Conservation (phyloP, 331 rosid genomes). For the Pyrus hybrid region DNA sequence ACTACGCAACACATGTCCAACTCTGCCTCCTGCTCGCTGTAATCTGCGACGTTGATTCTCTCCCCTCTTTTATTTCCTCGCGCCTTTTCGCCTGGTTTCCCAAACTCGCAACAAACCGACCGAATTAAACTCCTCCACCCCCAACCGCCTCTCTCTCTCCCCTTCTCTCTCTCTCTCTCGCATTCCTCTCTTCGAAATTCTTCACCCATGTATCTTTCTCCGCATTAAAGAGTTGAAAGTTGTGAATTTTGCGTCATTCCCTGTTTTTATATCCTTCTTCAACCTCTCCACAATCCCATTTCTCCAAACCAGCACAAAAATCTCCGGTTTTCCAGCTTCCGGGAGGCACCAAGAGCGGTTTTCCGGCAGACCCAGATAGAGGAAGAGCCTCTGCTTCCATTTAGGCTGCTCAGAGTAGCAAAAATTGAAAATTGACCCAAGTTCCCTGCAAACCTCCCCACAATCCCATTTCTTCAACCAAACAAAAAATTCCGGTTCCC, state of each 20-base stretch:
- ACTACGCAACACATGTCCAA: neutral
- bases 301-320: neutral
- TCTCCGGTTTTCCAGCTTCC: neutral
- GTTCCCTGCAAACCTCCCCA: neutral
- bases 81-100: neutral
- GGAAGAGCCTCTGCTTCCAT: constrained; percentile 73
- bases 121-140: neutral
- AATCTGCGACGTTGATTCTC: neutral
- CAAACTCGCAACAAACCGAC: neutral
- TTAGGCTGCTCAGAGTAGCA: constrained; percentile 31
- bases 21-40: neutral
- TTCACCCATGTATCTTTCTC: too few species aligned
- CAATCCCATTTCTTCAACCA: neutral
- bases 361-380: constrained; percentile 37
- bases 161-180: too few species aligned
- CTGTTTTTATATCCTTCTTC: neutral
- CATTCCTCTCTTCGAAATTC: too few species aligned
- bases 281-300: neutral
- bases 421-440: neutral
- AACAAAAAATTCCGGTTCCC: neutral
- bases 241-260: neutral
- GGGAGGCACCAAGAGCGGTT: neutral
- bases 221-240: too few species aligned
- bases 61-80: neutral
- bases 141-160: too few species aligned